Evolutionary conservation across 2,329 filamentous ascomycete species (phyloP), one percentile per base, ranked within the genome.

Genomic region (Penicillium sp.): DNA sequence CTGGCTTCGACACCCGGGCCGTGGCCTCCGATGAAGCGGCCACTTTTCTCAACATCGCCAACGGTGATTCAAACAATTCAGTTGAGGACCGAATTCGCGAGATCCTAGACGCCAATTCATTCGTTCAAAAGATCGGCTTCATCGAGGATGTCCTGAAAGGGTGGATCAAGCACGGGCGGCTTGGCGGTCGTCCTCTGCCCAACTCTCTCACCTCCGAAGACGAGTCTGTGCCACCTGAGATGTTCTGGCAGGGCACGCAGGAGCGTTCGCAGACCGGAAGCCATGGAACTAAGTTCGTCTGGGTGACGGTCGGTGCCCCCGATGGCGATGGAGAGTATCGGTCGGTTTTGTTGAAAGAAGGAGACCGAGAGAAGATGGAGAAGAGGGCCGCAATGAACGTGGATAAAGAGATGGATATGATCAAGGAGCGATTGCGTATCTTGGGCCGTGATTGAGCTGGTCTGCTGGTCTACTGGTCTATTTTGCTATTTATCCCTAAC

Each of bases 261-360:
- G 74, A 69, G 62, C 74, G 62, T 33, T 69, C 60, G 42, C 71
- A 64, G 44, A 60, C 60, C 54, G 70, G 73, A 50, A 78, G 65
- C 16, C 78, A 81, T 25, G 69, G 65, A 69, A 76, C 65, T 4
- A 79, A 79, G 61, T 75, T 79, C 40, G 76, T 76, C 49, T 81
- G 80, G 76, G 76, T 78, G 22, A 77, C 75, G 0, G 75, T 79
- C 14, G 76, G 76, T 7, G 73, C 75, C 18, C 73, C 71, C 20
- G 75, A 75, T 48, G 76, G 76, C 22, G 76, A 79, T 64, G 71
- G 68, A 2, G 67, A 73, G 24, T 75, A 75, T 54, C 65, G 68
- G n/a, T 72, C 71, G 2, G 56, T 74, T 16, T 63, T 68, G 20
- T 49, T 74, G 14, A 72, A 69, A 46, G 61, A 63, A 13, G 39